Evolutionary conservation across 73 alveolate species (phyloP).

Genomic region (Blepharisma japonicum): DNA sequence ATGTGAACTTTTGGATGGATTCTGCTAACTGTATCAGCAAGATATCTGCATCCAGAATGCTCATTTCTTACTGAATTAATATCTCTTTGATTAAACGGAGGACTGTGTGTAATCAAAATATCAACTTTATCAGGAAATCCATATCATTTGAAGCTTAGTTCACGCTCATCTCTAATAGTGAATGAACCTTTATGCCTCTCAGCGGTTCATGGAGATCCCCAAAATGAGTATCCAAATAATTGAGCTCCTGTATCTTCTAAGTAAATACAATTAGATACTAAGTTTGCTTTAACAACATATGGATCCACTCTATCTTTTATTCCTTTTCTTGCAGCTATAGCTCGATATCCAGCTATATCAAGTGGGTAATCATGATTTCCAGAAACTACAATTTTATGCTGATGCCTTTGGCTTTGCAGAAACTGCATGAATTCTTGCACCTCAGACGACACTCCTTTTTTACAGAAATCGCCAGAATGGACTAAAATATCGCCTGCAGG

Average conservation of each 20-base stretch:
- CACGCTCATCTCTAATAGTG: slow-evolving; percentile 21
- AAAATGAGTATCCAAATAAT: slow-evolving; percentile 44
- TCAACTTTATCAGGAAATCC: slow-evolving; percentile 44
- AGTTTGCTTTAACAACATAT: slow-evolving; percentile 25
- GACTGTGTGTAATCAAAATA: slow-evolving; percentile 52
- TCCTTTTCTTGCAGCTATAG: not conserved
- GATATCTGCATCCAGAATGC: slow-evolving; percentile 36
- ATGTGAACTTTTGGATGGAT: slow-evolving; percentile 41
- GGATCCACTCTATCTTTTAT: slow-evolving; percentile 28
- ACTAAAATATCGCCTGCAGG: slow-evolving; percentile 41
- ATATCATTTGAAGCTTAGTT: slow-evolving; percentile 30
- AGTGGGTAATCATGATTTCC: slow-evolving; percentile 58
- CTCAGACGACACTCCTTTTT: slow-evolving; percentile 29
- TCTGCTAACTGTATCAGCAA: slow-evolving; percentile 28
- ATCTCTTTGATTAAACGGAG: slow-evolving; percentile 46
- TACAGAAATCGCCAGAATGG: slow-evolving; percentile 43
- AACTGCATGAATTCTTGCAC: slow-evolving; percentile 20
- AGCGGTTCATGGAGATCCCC: slow-evolving; percentile 55
- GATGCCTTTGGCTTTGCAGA: slow-evolving; percentile 10
- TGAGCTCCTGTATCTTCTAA: slow-evolving; percentile 37
- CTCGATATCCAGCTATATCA: slow-evolving; percentile 32
- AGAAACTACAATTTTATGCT: slow-evolving; percentile 48
- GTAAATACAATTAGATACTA: slow-evolving; percentile 37
- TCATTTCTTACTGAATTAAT: not conserved
- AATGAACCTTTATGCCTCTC: slow-evolving; percentile 38